These are phyloP conservation scores for Neltuma alba DNA, from an alignment of 306 rosid genomes.

Conservation along the genomic window DNA sequence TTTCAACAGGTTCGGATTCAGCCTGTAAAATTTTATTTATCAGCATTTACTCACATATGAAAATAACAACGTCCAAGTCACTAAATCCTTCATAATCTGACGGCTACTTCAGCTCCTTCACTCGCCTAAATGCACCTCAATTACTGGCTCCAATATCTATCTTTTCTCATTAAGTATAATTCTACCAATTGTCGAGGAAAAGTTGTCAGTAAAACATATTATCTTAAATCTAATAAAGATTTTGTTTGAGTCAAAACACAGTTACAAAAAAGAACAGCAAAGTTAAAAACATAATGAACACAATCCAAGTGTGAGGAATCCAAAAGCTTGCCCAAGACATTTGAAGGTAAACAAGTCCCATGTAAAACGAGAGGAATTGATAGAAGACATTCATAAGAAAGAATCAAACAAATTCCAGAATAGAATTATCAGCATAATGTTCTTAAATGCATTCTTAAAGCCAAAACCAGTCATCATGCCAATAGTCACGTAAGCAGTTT, in stretches of 20 bases:
- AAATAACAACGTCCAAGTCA: background rate
- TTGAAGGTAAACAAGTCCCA: background rate
- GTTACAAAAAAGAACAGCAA: background rate
- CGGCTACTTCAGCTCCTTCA: background rate
- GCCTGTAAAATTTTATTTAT: background rate
- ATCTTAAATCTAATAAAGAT: background rate
- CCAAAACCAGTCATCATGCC: background rate
- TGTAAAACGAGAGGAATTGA: background rate
- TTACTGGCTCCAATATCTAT: background rate
- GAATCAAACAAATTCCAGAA: background rate
- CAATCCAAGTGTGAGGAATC: background rate
- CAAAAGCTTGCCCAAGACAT: background rate
- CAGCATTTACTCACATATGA: background rate
- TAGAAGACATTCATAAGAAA: background rate
- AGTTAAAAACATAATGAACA: background rate
- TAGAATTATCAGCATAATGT: background rate
- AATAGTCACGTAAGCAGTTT: conserved; percentile 1
- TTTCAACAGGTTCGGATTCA: background rate
- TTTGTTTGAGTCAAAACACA: background rate
- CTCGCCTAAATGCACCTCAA: background rate
- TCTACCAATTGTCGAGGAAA: background rate
- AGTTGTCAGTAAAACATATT: background rate
- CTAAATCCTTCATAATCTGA: background rate
- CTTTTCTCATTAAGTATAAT: background rate
- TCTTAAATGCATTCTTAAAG: background rate